phyloP scores from a whole-genome alignment of 2,329 filamentous ascomycete species.

The Trichoderma oligosporum region DNA sequence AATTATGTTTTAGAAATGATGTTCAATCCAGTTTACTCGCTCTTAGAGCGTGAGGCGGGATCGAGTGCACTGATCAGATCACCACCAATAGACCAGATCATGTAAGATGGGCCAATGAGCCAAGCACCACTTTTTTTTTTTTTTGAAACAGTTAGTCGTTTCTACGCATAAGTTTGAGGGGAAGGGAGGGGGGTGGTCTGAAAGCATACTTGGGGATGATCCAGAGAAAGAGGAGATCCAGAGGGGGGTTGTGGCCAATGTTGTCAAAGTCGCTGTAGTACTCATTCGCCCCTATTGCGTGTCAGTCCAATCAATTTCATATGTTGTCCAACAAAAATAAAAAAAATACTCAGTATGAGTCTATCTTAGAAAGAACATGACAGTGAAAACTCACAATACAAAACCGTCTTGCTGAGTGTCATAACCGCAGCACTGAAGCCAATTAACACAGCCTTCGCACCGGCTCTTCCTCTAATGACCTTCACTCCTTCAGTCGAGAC shows the following conservation, averaged over 20 bases:
- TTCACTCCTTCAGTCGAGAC: constrained; percentile 24
- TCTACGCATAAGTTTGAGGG: not conserved
- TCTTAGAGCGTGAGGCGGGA: constrained; percentile 38
- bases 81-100: constrained; percentile 47
- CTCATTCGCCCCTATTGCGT: constrained; percentile 49
- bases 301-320: not conserved
- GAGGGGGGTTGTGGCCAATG: constrained; percentile 51
- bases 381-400: constrained; percentile 61
- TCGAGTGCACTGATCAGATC: constrained; percentile 48
- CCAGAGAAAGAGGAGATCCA: constrained; percentile 50
- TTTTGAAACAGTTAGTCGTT: not conserved
- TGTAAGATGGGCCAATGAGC: constrained; percentile 51
- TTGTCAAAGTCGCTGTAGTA: constrained; percentile 54
- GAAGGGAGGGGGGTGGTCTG: not conserved
- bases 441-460: constrained; percentile 44
- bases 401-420: constrained; percentile 59
- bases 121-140: constrained; percentile 52
- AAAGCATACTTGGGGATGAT: constrained; percentile 54
- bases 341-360: constrained; percentile 24
- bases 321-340: not conserved
- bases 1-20: too few species aligned
- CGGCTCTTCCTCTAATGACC: constrained; percentile 41
- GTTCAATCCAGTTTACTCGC: constrained; percentile 34
- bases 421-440: constrained; percentile 54
- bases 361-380: too few species aligned